Base-by-base conservation (phyloP, 495 filamentous ascomycete species). In the Xylaria sp. region DNA sequence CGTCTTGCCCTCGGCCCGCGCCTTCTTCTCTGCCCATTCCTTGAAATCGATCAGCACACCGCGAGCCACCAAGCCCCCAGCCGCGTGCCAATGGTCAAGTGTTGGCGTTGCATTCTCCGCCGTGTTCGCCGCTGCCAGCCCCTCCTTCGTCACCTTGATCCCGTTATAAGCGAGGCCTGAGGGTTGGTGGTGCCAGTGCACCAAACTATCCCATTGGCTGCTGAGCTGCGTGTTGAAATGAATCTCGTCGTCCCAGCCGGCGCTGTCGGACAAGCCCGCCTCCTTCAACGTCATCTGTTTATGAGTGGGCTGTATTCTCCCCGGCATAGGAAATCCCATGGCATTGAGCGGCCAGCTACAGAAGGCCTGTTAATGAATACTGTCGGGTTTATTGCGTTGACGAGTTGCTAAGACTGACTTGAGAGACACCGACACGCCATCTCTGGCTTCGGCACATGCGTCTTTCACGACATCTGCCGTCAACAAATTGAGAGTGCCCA, bases 161-260 rank as follows among this genome's bases (percentile, higher is more conserved):
- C 85, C 86, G 75, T 92, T 92, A 74, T 91, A 91, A 19, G 86
- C 81, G 26, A 76, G 72, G 15, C 80, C 82, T 2, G 83, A 80
- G 1, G 80, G 77, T 48, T 84, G 81, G 71, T 87, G 85, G 64
- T 83, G 76, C 76, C 83, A 81, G 78, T 93, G 91, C 59, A 90
- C 83, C n/a, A 94, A 84, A 24, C 90, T 90, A 74, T 95, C 92
- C 92, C 92, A 94, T 79, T 95, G 92, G 4, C 89, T 91, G 33
- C 88, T 88, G 73, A 88, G 87, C 75, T 94, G 92, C 0, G 92
- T 93, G 78, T 94, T 94, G 78, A 94, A 85, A 33, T 87, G 85
- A 70, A 93, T 90, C 69, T 91, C 84, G 62, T 85, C 83, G 55
- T 85, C 83, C 74, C 77, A 83, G 41, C 81, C 82, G 8, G 67